A percentile compares a stretch with the other conserved stretches of the same genome.
Evolutionary conservation across 805 yeast species (phyloP).

Genomic region (Yarrowia bubula): DNA sequence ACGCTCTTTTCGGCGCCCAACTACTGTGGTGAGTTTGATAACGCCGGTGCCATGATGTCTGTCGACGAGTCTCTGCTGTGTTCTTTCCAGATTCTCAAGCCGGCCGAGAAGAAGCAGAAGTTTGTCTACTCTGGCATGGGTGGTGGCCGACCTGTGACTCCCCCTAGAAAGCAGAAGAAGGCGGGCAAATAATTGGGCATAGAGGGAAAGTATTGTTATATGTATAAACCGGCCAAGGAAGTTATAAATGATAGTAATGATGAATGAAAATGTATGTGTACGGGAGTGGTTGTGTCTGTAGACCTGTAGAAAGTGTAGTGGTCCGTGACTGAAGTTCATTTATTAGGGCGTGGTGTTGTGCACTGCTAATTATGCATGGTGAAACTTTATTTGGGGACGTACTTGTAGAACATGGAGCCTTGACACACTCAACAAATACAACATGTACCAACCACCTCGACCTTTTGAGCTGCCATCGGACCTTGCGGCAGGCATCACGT

Average conservation of each 20-base stretch:
- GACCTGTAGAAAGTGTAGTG: not conserved
- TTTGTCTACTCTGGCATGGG: constrained; percentile 43
- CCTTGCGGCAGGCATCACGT: constrained; percentile 21
- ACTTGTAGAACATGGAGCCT: no score
- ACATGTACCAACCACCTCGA: constrained; percentile 27
- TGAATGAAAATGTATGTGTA: not conserved
- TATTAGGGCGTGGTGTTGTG: not conserved
- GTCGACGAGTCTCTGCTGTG: constrained; percentile 95
- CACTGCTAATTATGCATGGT: no score
- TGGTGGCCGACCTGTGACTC: constrained; percentile 53
- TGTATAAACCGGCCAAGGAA: constrained; percentile 20
- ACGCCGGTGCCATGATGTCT: constrained; percentile 99
- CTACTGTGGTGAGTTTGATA: constrained; percentile 98
- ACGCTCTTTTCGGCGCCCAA: constrained; percentile 96
- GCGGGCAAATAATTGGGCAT: constrained; percentile 26
- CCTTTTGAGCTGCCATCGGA: constrained; percentile 23
- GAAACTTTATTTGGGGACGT: not conserved
- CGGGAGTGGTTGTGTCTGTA: no score
- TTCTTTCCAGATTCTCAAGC: constrained; percentile 88
- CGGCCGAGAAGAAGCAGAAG: constrained; percentile 93
- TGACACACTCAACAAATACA: not conserved
- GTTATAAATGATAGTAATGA: constrained; percentile 11
- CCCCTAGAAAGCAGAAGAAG: constrained; percentile 51
- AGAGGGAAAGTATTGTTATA: constrained; percentile 21
- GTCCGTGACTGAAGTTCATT: not conserved